Conservation (phyloP, 2,329 filamentous ascomycete genomes). For the Decorospora gaudefroyi region DNA sequence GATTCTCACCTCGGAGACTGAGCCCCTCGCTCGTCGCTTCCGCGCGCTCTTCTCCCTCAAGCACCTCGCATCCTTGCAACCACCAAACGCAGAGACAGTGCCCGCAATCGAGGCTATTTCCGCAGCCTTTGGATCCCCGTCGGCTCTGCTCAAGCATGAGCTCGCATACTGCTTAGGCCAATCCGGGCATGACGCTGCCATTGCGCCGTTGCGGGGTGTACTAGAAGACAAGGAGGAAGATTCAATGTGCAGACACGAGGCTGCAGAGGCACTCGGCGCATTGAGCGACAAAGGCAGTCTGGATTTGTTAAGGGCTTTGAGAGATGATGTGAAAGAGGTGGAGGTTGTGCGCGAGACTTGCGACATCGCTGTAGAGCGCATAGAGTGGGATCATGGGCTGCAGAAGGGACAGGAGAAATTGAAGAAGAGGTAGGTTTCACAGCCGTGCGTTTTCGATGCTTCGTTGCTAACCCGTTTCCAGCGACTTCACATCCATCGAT, state of each 20-base stretch:
- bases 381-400: conserved; percentile 79
- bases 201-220: conserved; percentile 72
- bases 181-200: conserved; percentile 75
- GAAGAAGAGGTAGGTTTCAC: conserved; percentile 69
- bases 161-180: conserved; percentile 96
- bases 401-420: conserved; percentile 70
- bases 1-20: conserved; percentile 77
- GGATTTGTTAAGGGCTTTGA: conserved; percentile 70
- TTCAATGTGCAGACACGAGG: conserved; percentile 94
- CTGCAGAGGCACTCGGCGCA: conserved; percentile 90
- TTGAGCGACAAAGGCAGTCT: conserved; percentile 76
- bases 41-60: conserved; percentile 97
- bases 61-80: conserved; percentile 75
- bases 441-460: background rate
- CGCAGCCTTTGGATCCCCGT: conserved; percentile 80
- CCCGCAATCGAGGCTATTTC: conserved; percentile 81
- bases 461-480: conserved; percentile 49
- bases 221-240: conserved; percentile 82
- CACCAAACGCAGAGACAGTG: conserved; percentile 60
- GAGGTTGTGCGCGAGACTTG: conserved; percentile 91
- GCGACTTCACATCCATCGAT: conserved; percentile 94
- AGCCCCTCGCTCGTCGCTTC: conserved; percentile 85
- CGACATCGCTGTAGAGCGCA: conserved; percentile 92
- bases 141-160: conserved; percentile 92
- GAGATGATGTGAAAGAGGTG: conserved; percentile 75